Evolutionary conservation across 441 rosid species (phyloP).

Genomic region (Melastoma candidum): DNA sequence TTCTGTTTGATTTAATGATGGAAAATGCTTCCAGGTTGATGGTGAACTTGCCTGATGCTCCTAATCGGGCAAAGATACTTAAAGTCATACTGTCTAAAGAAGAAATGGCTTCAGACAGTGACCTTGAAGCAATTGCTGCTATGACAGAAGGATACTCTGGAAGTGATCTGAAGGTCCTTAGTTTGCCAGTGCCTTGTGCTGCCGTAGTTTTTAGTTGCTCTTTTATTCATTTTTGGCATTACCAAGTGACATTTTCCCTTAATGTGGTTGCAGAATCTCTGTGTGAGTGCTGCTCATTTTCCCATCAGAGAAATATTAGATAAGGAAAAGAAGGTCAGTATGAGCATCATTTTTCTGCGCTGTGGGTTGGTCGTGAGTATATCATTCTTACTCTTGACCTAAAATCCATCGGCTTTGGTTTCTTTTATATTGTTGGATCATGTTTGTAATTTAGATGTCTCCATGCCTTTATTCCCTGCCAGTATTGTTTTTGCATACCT

Average conservation of each 20-base stretch:
- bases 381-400: too few species aligned
- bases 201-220: background rate
- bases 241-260: too few species aligned
- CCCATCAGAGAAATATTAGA: constrained; percentile 93
- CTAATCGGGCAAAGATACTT: constrained; percentile 72
- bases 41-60: constrained; percentile 92
- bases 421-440: too few species aligned
- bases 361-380: background rate
- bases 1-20: too few species aligned
- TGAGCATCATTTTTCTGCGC: background rate
- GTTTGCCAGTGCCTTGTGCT: background rate
- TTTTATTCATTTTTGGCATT: too few species aligned
- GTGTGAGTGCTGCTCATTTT: constrained; percentile 94
- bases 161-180: constrained; percentile 83
- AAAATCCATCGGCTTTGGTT: too few species aligned
- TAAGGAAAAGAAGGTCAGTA: constrained; percentile 85
- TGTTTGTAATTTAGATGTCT: too few species aligned
- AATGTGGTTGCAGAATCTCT: constrained; percentile 60
- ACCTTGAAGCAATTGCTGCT: constrained; percentile 73
- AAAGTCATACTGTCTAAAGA: constrained; percentile 81
- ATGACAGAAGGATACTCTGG: constrained; percentile 99
- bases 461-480: too few species aligned
- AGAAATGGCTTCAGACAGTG: constrained; percentile 62
- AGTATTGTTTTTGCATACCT: too few species aligned
- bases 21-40: constrained; percentile 51